phyloP scores from a whole-genome alignment of 148 eudicot genomes.

The Rhododendron ferrugineum region DNA sequence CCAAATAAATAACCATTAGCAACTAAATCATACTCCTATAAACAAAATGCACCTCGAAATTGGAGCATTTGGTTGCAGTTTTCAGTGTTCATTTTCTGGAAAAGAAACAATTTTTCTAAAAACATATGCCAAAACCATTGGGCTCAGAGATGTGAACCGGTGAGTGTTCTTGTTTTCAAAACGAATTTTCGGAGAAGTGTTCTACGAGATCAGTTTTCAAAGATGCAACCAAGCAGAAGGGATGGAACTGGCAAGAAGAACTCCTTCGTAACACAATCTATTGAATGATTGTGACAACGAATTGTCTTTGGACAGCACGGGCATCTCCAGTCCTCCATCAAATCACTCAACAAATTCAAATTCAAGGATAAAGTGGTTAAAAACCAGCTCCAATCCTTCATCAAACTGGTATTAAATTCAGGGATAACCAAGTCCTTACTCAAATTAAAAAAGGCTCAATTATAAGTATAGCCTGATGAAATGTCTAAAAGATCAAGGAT shows the following conservation, averaged over 20 bases:
- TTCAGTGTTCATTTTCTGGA: not conserved
- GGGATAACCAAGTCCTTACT: not conserved
- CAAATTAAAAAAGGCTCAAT: not conserved
- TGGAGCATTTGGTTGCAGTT: not conserved
- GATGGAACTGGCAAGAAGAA: not conserved
- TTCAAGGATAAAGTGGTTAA: not conserved
- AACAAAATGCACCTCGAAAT: not conserved
- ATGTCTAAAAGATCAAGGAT: not conserved
- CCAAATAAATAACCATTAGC: conserved; percentile 5
- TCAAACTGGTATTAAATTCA: not conserved
- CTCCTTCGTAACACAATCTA: no score
- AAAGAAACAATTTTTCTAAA: not conserved
- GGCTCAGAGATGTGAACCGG: not conserved
- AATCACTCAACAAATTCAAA: not conserved
- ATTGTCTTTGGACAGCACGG: not conserved
- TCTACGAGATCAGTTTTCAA: not conserved
- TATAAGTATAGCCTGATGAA: not conserved
- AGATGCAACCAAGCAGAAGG: not conserved
- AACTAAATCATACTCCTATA: not conserved
- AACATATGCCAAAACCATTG: not conserved
- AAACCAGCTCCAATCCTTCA: not conserved
- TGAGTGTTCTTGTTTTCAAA: not conserved
- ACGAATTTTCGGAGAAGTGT: not conserved
- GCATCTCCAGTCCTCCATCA: not conserved
- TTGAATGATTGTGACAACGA: no score